Evolutionary conservation across 768 basidiomycete genomes (phyloP).

Genomic region (Pleurotus cornucopiae): DNA sequence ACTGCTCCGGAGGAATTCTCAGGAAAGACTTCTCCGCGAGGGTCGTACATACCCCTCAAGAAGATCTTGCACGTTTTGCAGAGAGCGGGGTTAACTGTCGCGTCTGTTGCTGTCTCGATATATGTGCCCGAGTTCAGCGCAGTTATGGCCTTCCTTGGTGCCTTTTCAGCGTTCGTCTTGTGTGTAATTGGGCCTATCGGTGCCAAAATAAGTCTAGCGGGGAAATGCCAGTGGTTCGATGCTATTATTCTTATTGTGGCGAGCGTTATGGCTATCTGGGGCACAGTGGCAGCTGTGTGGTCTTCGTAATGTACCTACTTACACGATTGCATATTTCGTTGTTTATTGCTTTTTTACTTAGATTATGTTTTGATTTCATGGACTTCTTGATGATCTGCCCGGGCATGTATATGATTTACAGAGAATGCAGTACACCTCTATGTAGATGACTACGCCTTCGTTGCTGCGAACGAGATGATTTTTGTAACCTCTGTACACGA

Average conservation of each 20-base stretch:
- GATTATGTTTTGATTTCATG: background rate
- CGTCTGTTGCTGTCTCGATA: constrained; percentile 69
- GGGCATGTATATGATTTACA: background rate
- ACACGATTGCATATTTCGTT: too few species aligned
- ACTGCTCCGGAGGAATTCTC: constrained; percentile 34
- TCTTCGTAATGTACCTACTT: constrained; percentile 17
- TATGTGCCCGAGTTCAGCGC: constrained; percentile 75
- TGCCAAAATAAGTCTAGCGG: constrained; percentile 60
- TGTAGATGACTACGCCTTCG: constrained; percentile 34
- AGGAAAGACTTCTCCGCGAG: constrained; percentile 21
- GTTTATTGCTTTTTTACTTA: too few species aligned
- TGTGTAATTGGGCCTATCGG: constrained; percentile 76
- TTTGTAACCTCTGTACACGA: constrained; percentile 59
- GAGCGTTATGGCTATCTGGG: constrained; percentile 70
- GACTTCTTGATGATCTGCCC: background rate
- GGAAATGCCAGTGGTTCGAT: constrained; percentile 48
- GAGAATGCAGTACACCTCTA: background rate
- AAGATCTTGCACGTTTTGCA: constrained; percentile 44
- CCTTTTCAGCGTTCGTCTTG: constrained; percentile 77
- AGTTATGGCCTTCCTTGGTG: constrained; percentile 87
- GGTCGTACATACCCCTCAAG: constrained; percentile 29
- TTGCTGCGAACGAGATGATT: constrained; percentile 66
- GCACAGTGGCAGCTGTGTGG: constrained; percentile 63
- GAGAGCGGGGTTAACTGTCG: constrained; percentile 50
- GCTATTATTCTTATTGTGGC: constrained; percentile 47